Evolutionary conservation across 352 stramenopile genomes (phyloP), one percentile per base, ranked within the genome.

Genomic region (Thalassiosira livingstoniorum): DNA sequence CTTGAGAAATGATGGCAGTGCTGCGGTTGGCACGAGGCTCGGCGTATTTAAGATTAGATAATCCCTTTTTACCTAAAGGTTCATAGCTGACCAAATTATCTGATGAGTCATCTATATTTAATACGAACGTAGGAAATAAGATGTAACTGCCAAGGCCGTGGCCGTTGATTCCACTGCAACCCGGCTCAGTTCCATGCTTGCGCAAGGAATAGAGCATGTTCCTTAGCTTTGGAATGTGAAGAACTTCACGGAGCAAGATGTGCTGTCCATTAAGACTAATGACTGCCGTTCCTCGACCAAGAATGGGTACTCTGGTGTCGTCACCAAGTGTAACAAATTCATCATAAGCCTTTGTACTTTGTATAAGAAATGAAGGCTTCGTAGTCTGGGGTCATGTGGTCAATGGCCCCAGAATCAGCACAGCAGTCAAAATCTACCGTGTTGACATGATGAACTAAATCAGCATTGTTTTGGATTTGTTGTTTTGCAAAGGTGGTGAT

Each of bases 181-280:
- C 58, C 1, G 58, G 58, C 61, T 66, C 62, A 4, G 10, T 2
- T 23, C 53, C 25, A 35, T 79, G 61, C 4, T 35, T 37, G 13
- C 60, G 39, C 1, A 73, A 29, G 0, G 58, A 72, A 32, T 79
- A 70, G 3, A 79, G 47, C n/a, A n/a, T 58, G 25, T 37, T 45
- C 5, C 32, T 43, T 0, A 79, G 29, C 29, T 13, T 61, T 10
- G 43, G 71, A 35, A 79, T 35, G 37, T 79, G 60, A 15, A 78
- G 58, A n/a, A 3, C 35, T 13, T 78, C 62, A 7, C 58, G 37
- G n/a, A 79, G 27, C 5, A 73, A 35, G 0, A 79, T 57, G 2
- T 58, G 18, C 43, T 65, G 62, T 0, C 71, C 58, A 34, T 79
- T 79, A 61, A 79, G 61, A 34, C 34, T 39, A 37, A 79, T 39